These are phyloP conservation scores for Dactylella cylindrospora DNA, from an alignment of 2,329 filamentous ascomycete genomes.

Conservation along the genomic window DNA sequence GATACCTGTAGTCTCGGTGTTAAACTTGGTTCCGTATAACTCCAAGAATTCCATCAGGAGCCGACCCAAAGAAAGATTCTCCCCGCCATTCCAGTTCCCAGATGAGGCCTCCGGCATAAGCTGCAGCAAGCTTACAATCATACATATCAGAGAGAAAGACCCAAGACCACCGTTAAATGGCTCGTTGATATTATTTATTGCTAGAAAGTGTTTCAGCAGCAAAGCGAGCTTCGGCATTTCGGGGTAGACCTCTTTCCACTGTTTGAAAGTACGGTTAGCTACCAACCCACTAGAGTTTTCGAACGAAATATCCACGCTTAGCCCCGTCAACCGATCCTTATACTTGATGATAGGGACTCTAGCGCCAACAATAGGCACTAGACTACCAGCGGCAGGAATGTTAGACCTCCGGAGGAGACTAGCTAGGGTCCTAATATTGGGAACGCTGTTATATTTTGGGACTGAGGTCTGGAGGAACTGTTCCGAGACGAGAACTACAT, in stretches of 20 bases:
- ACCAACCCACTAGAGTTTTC: conserved; percentile 81
- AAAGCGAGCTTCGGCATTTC: conserved; percentile 84
- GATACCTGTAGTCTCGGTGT: conserved; percentile 71
- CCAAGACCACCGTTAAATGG: conserved; percentile 88
- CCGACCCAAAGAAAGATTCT: conserved; percentile 68
- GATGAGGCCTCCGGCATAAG: conserved; percentile 71
- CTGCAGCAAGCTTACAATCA: conserved; percentile 86
- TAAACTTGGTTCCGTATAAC: conserved; percentile 81
- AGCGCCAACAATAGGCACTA: conserved; percentile 23
- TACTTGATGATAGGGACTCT: conserved; percentile 94
- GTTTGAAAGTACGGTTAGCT: conserved; percentile 76
- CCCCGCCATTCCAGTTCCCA: conserved; percentile 60
- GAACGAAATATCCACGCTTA: conserved; percentile 91
- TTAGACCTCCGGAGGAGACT: conserved; percentile 7
- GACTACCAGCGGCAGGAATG: conserved; percentile 4
- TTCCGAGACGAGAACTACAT: conserved; percentile 74
- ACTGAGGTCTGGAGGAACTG: conserved; percentile 61
- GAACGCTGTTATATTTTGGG: conserved; percentile 54
- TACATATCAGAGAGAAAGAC: conserved; percentile 89
- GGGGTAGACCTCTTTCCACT: conserved; percentile 78
- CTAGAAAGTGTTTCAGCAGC: conserved; percentile 86
- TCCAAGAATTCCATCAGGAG: conserved; percentile 85
- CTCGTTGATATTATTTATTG: conserved; percentile 88
- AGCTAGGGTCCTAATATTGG: conserved; percentile 17
- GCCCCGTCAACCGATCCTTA: conserved; percentile 71